These are phyloP conservation scores for Plasmodium adleri DNA, from an alignment of 169 alveolate species.

Conservation along the genomic window DNA sequence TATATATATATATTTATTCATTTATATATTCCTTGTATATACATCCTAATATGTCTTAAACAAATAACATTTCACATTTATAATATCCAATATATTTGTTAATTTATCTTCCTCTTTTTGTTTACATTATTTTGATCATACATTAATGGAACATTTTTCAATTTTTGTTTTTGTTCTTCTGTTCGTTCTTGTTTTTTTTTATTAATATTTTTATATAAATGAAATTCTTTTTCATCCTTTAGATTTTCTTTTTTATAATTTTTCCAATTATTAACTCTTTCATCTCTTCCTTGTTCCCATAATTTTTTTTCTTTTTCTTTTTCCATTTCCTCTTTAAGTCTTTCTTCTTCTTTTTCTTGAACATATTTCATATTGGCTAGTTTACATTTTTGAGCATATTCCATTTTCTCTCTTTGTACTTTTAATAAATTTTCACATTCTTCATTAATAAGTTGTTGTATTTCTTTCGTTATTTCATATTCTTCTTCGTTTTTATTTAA, in stretches of 20 bases:
- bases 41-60: neutral
- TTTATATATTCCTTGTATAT: too few species aligned
- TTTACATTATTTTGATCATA: neutral
- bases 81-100: neutral
- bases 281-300: conserved; percentile 85
- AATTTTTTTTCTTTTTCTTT: conserved; percentile 81
- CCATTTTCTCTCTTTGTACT: conserved; percentile 85
- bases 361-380: conserved; percentile 86
- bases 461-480: conserved; percentile 76
- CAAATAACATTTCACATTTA: neutral
- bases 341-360: conserved; percentile 76
- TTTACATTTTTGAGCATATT: conserved; percentile 89
- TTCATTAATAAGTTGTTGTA: conserved; percentile 83
- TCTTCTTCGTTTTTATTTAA: conserved; percentile 68
- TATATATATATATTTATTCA: too few species aligned
- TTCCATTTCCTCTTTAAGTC: conserved; percentile 74
- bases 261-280: conserved; percentile 85
- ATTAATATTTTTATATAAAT: conserved; percentile 77
- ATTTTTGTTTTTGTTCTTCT: conserved; percentile 61
- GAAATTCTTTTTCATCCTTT: conserved; percentile 80
- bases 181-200: conserved; percentile 82
- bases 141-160: conserved; percentile 44
- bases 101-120: conserved; percentile 46
- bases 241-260: conserved; percentile 80
- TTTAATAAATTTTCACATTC: conserved; percentile 87